These are phyloP conservation scores for Serendipita vermifera DNA, from an alignment of 768 basidiomycete genomes.

Conservation along the genomic window DNA sequence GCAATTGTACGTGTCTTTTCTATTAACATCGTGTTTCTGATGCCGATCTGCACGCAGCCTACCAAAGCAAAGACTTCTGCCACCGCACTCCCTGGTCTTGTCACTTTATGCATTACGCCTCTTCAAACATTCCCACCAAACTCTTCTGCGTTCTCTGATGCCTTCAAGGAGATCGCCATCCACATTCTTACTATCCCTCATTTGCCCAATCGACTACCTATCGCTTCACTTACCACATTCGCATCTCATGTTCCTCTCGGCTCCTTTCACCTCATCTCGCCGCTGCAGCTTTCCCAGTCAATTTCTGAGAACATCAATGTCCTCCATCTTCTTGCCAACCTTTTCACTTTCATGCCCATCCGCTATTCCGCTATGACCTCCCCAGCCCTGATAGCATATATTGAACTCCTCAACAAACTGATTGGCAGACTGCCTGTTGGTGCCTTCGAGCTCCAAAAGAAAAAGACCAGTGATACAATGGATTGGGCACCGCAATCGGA, in stretches of 20 bases:
- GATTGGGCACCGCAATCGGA: constrained; percentile 19
- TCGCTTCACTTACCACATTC: constrained; percentile 47
- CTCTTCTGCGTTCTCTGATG: constrained; percentile 20
- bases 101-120: constrained; percentile 33
- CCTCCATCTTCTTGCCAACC: constrained; percentile 57
- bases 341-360: constrained; percentile 49
- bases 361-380: constrained; percentile 47
- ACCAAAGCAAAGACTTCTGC: constrained; percentile 45
- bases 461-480: not conserved
- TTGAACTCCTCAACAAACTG: constrained; percentile 38
- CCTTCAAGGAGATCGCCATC: constrained; percentile 33
- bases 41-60: constrained; percentile 29
- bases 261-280: constrained; percentile 24
- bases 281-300: constrained; percentile 18
- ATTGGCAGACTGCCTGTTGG: constrained; percentile 13
- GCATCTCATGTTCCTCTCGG: constrained; percentile 50
- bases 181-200: constrained; percentile 60
- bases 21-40: not conserved
- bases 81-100: constrained; percentile 35
- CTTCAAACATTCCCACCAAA: constrained; percentile 24
- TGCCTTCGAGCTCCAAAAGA: constrained; percentile 9
- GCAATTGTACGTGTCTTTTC: not conserved
- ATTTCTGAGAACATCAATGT: constrained; percentile 27
- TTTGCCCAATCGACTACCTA: constrained; percentile 61
- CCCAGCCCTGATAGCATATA: constrained; percentile 36